Evolutionary conservation across 164 flowering plant species (phyloP).

Genomic region (Cinnamomum chago): DNA sequence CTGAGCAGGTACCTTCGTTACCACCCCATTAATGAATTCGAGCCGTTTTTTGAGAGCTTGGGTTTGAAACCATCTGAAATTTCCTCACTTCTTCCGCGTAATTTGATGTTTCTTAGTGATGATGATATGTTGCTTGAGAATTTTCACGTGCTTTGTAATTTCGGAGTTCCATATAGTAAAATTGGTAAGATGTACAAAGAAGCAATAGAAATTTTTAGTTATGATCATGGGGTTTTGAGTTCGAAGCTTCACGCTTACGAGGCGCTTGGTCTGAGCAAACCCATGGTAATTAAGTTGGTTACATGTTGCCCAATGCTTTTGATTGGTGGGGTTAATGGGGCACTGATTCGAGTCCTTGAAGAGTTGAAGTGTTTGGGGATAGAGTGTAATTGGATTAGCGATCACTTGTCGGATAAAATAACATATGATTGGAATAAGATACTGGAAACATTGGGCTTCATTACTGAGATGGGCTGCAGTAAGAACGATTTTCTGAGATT

Average conservation of each 20-base stretch:
- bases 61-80: slow-evolving; percentile 56
- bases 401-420: slow-evolving; percentile 25
- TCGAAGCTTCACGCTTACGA: slow-evolving; percentile 18
- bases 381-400: slow-evolving; percentile 38
- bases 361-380: slow-evolving; percentile 38
- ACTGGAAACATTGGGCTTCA: slow-evolving; percentile 29
- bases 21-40: slow-evolving; percentile 81
- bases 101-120: slow-evolving; percentile 57
- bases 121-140: slow-evolving; percentile 54
- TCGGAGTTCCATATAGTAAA: slow-evolving; percentile 51
- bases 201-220: slow-evolving; percentile 46
- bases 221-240: slow-evolving; percentile 41
- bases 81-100: slow-evolving; percentile 39
- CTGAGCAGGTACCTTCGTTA: slow-evolving; percentile 53
- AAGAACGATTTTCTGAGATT: slow-evolving; percentile 34
- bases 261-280: slow-evolving; percentile 34
- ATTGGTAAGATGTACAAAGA: slow-evolving; percentile 63
- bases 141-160: slow-evolving; percentile 49
- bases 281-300: slow-evolving; percentile 32
- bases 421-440: slow-evolving; percentile 50
- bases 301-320: slow-evolving; percentile 48
- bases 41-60: slow-evolving; percentile 82
- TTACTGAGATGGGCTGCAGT: slow-evolving; percentile 34
- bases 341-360: slow-evolving; percentile 33
- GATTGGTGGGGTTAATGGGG: slow-evolving; percentile 33